Evolutionary conservation across 2,329 filamentous ascomycete genomes (phyloP).

Genomic region (Fusarium cicatricum): DNA sequence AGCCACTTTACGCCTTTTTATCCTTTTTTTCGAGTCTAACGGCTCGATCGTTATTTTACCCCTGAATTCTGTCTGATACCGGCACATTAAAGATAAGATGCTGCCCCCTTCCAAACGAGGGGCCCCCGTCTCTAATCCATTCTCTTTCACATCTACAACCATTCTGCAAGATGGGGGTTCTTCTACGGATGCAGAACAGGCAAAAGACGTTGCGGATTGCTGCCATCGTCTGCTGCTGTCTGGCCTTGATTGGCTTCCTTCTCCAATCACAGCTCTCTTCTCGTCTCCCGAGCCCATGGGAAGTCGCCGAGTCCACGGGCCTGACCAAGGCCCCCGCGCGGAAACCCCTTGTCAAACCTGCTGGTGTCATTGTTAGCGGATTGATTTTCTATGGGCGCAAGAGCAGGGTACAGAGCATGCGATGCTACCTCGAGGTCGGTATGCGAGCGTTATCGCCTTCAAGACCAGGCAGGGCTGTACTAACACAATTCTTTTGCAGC

Average conservation of each 20-base stretch:
- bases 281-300: neutral
- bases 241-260: neutral
- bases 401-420: slow-evolving; percentile 20
- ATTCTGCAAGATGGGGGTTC: no score
- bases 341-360: slow-evolving; percentile 11
- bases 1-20: no score
- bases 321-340: neutral
- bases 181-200: no score
- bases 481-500: neutral
- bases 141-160: no score
- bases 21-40: no score
- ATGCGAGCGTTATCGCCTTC: neutral
- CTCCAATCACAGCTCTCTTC: neutral
- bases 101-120: no score
- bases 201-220: neutral
- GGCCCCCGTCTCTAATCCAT: no score
- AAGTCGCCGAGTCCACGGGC: neutral
- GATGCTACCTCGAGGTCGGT: slow-evolving; percentile 30
- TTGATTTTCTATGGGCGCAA: slow-evolving; percentile 30
- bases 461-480: neutral
- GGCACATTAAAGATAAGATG: no score
- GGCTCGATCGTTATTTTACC: no score
- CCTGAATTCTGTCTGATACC: no score
- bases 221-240: neutral
- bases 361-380: slow-evolving; percentile 25